Base-by-base conservation (phyloP, 106 monocot genomes). In the Phalaenopsis equestris region DNA sequence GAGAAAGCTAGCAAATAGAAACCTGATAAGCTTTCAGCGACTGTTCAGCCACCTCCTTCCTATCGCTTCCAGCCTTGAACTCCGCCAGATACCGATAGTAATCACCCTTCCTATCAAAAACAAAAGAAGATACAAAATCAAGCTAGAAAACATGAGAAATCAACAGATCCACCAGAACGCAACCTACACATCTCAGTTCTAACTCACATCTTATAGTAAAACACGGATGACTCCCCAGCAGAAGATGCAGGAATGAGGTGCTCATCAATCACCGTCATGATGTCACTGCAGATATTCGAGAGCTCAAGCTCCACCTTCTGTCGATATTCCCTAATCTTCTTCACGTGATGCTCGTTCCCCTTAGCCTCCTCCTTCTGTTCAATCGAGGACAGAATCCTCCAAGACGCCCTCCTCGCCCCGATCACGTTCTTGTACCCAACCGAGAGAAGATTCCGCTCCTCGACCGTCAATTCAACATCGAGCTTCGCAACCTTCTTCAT, bases 391-490 rank as follows among this genome's bases (percentile, higher is more conserved):
- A 93, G 80, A 73, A 90, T 90, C 81, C 92, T 78, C 90, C 90
- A 90, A 18, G 90, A 82, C 4, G 92, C 92, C 77, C 92, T 77
- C 81, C 88, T 24, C 41, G 92, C 80, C 30, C 90, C 92, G 70
- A 90, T 83, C 76, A 93, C 90, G 79, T 90, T 93, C 82, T 93
- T 93, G 77, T 90, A 93, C 30, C 92, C 92, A 19, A 93, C 92
- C 39, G 92, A 90, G 41, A 93, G 84, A n/a, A 93, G 86, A 46
- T 93, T 93, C 86, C 92, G 75, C 88, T 93, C 92, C 90, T 93
- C 92, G 79, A 90, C 86, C 19, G 92, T 93, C 36, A 93, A 82
- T 46, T 88, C 90, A 67, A 90, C 92, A 82, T 88, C 88, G 15
- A 93, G 81, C 77, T 83, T 81, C 18, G 92, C 92, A 21, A 93